Percentiles rank a stretch among this genome's conserved stretches.
phyloP scores from a whole-genome alignment of 495 filamentous ascomycete genomes.

The Tuber melanosporum region DNA sequence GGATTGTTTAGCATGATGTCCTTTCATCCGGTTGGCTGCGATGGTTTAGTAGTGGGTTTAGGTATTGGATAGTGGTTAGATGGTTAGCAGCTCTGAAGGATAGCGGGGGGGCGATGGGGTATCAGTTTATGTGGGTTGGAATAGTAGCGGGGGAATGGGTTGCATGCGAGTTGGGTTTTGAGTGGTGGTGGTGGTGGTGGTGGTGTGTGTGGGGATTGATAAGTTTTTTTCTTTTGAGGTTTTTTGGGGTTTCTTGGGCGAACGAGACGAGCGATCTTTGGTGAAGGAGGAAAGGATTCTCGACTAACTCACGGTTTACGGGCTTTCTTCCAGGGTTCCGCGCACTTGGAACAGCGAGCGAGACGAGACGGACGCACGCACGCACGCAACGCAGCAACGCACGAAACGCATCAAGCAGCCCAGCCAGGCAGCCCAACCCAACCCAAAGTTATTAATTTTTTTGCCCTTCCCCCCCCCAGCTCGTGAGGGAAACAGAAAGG shows the following conservation, averaged over 20 bases:
- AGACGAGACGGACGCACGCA: slow-evolving; percentile 27
- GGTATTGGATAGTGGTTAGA: slow-evolving; percentile 4
- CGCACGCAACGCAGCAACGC: slow-evolving; percentile 11
- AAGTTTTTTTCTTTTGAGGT: slow-evolving; percentile 1
- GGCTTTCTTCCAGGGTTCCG: slow-evolving; percentile 37
- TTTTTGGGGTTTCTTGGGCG: slow-evolving; percentile 29
- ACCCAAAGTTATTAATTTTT: slow-evolving; percentile 9
- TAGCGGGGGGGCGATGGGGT: background rate
- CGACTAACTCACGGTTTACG: slow-evolving; percentile 32
- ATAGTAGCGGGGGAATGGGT: background rate
- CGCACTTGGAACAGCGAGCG: slow-evolving; percentile 30
- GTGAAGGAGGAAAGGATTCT: slow-evolving; percentile 32
- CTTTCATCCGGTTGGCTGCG: background rate
- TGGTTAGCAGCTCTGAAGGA: background rate
- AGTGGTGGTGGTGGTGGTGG: slow-evolving; percentile 17
- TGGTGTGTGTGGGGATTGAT: slow-evolving; percentile 13
- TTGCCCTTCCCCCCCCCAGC: slow-evolving; percentile 6
- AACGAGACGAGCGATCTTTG: slow-evolving; percentile 23
- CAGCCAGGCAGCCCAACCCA: slow-evolving; percentile 22
- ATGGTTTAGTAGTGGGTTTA: background rate
- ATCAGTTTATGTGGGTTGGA: slow-evolving; percentile 2
- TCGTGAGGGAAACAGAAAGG: slow-evolving; percentile 1
- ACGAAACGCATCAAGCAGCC: slow-evolving; percentile 35
- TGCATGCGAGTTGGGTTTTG: slow-evolving; percentile 6
- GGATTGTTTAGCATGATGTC: background rate